Base-by-base conservation (phyloP, 495 filamentous ascomycete species). In the Daldinia concentrica region DNA sequence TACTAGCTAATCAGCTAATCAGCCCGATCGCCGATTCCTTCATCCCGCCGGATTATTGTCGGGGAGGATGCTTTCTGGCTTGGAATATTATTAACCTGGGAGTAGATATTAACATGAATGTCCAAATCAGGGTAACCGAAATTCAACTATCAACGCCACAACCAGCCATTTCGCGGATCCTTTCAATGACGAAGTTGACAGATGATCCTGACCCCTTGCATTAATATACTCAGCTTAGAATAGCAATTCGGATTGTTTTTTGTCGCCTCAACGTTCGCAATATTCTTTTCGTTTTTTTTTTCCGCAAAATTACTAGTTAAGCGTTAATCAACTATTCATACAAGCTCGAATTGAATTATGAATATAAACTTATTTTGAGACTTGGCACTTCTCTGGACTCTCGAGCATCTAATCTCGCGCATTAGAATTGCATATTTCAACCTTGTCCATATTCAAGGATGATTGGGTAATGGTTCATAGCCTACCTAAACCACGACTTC, bases 21-120 rank as follows among this genome's bases (percentile, higher is more conserved):
- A n/a, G n/a, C 8, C 30, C 36, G 65, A 69, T 73, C 65, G 61
- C 36, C 61, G 70, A 69, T 73, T 73, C 65, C 27, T 58, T 17
- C 14, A 66, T 29, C 41, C 52, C 14, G 56, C 66, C 70, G 70
- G 70, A 65, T 69, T 73, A 65, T 73, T 59, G 34, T 66, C 65
- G 70, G 70, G 50, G 56, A 34, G 54, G 48, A 17, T 19, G 43
- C 43, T 48, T 62, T 57, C 24, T 68, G 54, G 63, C 57, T 57
- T 58, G 43, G 57, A 15, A 27, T n/a, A n/a, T n/a, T n/a, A n/a
- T n/a, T n/a, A n/a, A n/a, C n/a, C n/a, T n/a, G n/a, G n/a, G n/a
- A n/a, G n/a, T n/a, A n/a, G n/a, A n/a, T n/a, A 64, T 62, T 26
- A 56, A 58, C 45, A 54, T 54, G 41, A 45, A 54, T 27, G 15